Evolutionary conservation across 352 stramenopile species (phyloP).

Genomic region (Phytophthora rubi): DNA sequence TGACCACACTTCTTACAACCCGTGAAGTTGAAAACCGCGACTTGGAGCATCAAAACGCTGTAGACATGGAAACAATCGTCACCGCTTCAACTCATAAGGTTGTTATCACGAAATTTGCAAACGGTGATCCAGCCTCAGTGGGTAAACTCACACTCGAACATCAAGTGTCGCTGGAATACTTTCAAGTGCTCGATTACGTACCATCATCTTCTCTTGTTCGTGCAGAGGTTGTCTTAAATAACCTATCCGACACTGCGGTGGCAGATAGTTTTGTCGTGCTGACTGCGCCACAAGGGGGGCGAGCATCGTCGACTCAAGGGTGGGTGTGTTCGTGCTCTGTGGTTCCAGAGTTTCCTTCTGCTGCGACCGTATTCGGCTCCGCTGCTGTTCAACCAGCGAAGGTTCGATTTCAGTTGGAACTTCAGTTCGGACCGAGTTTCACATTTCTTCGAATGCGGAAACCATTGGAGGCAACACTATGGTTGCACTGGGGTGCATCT

Average conservation of each 20-base stretch:
- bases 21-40: background rate
- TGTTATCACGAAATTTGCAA: slow-evolving; percentile 6
- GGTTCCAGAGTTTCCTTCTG: slow-evolving; percentile 21
- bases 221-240: slow-evolving; percentile 40
- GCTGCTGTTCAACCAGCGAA: background rate
- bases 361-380: background rate
- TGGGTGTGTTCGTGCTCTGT: slow-evolving; percentile 36
- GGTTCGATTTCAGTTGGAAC: slow-evolving; percentile 33
- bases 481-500: slow-evolving; percentile 36
- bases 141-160: slow-evolving; percentile 13
- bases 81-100: background rate
- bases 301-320: slow-evolving; percentile 7
- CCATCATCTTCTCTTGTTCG: slow-evolving; percentile 42
- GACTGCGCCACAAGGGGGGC: slow-evolving; percentile 11
- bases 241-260: slow-evolving; percentile 27
- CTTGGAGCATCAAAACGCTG: background rate
- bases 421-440: slow-evolving; percentile 37
- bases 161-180: slow-evolving; percentile 39
- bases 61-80: slow-evolving; percentile 43
- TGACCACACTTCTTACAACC: slow-evolving; percentile 2
- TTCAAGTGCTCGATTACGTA: slow-evolving; percentile 45
- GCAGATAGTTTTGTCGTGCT: slow-evolving; percentile 39
- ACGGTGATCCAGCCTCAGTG: background rate
- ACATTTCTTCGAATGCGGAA: slow-evolving; percentile 31
- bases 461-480: slow-evolving; percentile 30